Evolutionary conservation across 139 green algal genomes (phyloP).

Genomic region (Ettlia oleoabundans): DNA sequence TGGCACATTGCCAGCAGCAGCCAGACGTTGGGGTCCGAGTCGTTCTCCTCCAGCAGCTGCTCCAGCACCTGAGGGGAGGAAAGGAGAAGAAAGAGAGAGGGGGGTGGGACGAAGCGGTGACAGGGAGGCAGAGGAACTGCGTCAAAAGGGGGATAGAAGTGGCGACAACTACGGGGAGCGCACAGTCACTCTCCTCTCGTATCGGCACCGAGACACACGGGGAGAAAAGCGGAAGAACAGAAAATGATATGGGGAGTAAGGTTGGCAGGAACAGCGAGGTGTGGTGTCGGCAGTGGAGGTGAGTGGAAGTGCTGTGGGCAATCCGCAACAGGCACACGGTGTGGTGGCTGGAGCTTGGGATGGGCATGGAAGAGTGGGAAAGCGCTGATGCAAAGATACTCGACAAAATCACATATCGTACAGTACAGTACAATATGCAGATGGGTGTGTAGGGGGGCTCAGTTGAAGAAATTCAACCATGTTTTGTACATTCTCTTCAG

Average conservation of each 20-base stretch:
- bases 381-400: no score
- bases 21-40: slow-evolving; percentile 79
- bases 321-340: no score
- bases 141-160: no score
- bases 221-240: background rate
- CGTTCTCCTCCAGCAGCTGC: slow-evolving; percentile 78
- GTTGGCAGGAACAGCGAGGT: no score
- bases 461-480: slow-evolving; percentile 41
- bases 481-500: slow-evolving; percentile 28
- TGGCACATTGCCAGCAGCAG: slow-evolving; percentile 73
- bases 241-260: no score
- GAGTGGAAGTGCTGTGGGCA: no score
- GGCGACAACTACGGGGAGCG: no score
- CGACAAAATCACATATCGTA: no score
- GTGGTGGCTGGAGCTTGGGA: no score
- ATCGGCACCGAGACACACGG: no score
- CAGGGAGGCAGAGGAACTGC: background rate
- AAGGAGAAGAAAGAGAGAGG: background rate
- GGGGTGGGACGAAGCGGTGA: background rate
- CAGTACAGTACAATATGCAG: background rate
- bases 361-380: no score
- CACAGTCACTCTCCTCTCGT: no score
- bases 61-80: slow-evolving; percentile 67
- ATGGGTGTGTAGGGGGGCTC: slow-evolving; percentile 4
- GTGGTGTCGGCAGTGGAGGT: background rate